Conservation (phyloP, 305 asterid species). For the Fraxinus velutina region DNA sequence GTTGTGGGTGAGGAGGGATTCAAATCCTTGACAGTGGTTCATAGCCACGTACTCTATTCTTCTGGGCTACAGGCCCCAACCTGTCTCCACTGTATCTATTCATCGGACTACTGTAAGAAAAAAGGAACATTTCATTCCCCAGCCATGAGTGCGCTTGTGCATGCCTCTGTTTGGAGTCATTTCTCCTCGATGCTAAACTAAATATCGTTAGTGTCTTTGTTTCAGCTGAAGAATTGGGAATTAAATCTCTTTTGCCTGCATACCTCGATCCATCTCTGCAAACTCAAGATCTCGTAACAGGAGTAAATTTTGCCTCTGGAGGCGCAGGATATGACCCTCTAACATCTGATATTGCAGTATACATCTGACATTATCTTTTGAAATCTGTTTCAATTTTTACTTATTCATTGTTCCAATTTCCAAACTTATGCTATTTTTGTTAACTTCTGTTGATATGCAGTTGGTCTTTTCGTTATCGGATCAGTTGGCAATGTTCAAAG, state of each 20-base stretch:
- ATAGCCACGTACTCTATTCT: neutral
- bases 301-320: conserved; percentile 76
- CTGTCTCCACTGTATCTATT: neutral
- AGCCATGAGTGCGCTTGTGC: neutral
- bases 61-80: neutral
- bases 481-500: conserved; percentile 50
- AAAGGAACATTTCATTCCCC: neutral
- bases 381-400: neutral
- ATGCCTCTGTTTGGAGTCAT: neutral
- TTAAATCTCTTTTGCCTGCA: conserved; percentile 56
- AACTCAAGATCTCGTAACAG: conserved; percentile 51
- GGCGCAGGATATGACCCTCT: conserved; percentile 67
- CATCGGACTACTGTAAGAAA: neutral
- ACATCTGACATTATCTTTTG: neutral
- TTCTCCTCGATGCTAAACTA: neutral
- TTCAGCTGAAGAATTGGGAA: conserved; percentile 64
- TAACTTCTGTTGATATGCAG: conserved; percentile 26
- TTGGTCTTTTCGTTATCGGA: conserved; percentile 38
- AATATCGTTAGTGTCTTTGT: neutral
- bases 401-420: neutral
- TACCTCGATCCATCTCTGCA: conserved; percentile 54
- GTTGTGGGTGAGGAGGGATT: neutral
- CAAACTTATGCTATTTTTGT: neutral
- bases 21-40: neutral
- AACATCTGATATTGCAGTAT: conserved; percentile 50